Base-by-base conservation (phyloP, 345 rosid genomes). In the Triadica sebifera region DNA sequence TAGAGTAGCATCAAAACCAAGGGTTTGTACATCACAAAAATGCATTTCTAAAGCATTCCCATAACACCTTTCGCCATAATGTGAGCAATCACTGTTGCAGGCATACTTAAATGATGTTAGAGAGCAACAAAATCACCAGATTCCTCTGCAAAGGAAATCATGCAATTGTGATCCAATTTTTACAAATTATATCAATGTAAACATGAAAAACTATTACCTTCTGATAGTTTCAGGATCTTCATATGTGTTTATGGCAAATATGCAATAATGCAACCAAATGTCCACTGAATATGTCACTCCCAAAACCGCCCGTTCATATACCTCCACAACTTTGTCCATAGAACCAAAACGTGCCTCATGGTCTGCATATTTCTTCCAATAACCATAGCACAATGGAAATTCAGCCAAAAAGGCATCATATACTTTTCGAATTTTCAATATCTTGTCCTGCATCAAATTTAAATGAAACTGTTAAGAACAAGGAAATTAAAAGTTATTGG, bases 341-440 rank as follows among this genome's bases (percentile, higher is more conserved):
- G 91, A 90, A 59, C 96, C 92, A 69, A 86, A 83, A 6, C 90
- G 88, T 47, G 94, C 94, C 84, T 96, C 99, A 72, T 93, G 97
- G 85, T 96, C 97, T 10, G 96, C 97, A 77, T 91, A 96, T 86
- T 93, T 95, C 86, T 95, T 93, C 99, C 99, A 95, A 71, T 93
- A 95, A 75, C 99, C 99, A 89, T 91, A 96, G 77, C 99, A 96
- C 79, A 93, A 72, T 51, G 97, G 99, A 65, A 91, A 96, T 80
- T 96, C 99, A 47, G 89, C 94, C 73, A 96, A 82, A 84, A 95
- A 95, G 41, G 89, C 86, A 86, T 93, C 98, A 81, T 95, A 95
- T 7, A 93, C 96, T 80, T 86, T 88, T 67, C 84, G 85, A 58
- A 95, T 95, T 82, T 93, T 95, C 77, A 85, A 50, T 70, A 93